Evolutionary conservation across 306 rosid genomes (phyloP).

Genomic region (Arachis hypogaea): DNA sequence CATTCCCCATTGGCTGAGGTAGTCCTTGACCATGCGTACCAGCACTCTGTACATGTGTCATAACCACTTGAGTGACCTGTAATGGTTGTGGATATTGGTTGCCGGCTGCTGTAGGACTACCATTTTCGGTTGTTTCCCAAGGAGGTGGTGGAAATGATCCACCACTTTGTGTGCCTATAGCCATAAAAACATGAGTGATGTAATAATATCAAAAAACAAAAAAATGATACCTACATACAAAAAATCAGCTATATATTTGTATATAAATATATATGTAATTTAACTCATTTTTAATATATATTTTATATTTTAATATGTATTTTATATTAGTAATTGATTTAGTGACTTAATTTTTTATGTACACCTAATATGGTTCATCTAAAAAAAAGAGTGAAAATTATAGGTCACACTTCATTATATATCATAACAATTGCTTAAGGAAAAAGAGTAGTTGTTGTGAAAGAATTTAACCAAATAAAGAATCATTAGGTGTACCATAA

Average conservation of each 20-base stretch:
- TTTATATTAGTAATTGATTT: no score
- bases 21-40: conserved; percentile 58
- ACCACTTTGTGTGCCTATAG: conserved; percentile 60
- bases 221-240: not conserved
- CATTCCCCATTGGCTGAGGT: conserved; percentile 63
- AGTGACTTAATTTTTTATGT: no score
- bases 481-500: conserved; percentile 60
- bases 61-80: conserved; percentile 67
- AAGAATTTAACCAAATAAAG: conserved; percentile 31
- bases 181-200: conserved; percentile 19
- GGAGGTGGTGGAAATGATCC: conserved; percentile 97
- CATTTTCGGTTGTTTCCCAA: conserved; percentile 85
- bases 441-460: conserved; percentile 36
- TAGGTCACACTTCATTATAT: not conserved
- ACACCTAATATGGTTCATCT: no score
- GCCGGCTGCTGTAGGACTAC: conserved; percentile 52
- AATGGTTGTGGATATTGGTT: conserved; percentile 71
- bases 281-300: no score
- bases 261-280: no score
- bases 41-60: conserved; percentile 55
- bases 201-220: conserved; percentile 17
- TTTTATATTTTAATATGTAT: no score
- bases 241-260: not conserved
- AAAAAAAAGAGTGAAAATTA: no score
- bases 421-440: conserved; percentile 21